Conservation (phyloP, 495 filamentous ascomycete species). For the Letharia lupina region DNA sequence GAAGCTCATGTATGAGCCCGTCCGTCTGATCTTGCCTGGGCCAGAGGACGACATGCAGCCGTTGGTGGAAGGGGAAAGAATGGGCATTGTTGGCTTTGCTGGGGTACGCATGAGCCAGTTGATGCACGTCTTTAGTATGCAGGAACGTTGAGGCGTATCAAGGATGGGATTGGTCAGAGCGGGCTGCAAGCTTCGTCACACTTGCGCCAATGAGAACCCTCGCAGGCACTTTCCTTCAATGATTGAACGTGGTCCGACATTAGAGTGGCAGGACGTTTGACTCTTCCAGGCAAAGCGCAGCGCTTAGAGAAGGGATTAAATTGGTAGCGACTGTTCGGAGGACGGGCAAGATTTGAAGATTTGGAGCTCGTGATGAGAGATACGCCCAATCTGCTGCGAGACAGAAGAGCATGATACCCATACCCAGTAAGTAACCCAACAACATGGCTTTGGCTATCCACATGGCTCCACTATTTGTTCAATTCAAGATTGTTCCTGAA, state of each 20-base stretch:
- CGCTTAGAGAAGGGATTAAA: constrained; percentile 19
- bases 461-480: background rate
- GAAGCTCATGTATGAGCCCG: background rate
- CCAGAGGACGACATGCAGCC: background rate
- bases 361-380: background rate
- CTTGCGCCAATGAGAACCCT: constrained; percentile 4
- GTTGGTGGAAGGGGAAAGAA: background rate
- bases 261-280: constrained; percentile 5
- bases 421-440: background rate
- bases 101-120: background rate
- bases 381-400: background rate
- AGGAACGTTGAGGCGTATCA: constrained; percentile 11
- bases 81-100: background rate
- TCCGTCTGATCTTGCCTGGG: background rate
- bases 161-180: constrained; percentile 8
- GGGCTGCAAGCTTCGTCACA: constrained; percentile 3
- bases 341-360: background rate
- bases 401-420: background rate
- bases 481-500: constrained; percentile 2
- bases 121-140: constrained; percentile 10
- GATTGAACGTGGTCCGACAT: constrained; percentile 1
- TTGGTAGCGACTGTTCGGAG: constrained; percentile 14
- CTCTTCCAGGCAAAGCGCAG: constrained; percentile 18
- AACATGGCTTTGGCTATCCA: background rate
- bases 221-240: background rate